A percentile compares a stretch with the other conserved stretches of the same genome.
Conservation (phyloP, 352 stramenopile species). For the Phytophthora sp. region DNA sequence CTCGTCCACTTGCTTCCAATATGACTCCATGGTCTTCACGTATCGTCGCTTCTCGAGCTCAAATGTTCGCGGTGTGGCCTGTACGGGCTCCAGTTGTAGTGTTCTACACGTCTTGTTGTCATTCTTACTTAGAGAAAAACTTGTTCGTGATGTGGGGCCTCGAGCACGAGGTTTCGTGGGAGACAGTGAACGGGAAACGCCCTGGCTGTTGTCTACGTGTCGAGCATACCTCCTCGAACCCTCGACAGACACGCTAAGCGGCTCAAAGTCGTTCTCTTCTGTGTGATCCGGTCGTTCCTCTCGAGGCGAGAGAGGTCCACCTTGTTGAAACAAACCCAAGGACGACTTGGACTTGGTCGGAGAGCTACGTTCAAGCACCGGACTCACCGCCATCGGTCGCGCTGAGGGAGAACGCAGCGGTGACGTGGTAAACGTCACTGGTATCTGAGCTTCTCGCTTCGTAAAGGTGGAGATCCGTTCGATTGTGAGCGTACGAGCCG, state of each 20-base stretch:
- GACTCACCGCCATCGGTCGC: slow-evolving; percentile 55
- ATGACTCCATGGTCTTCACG: slow-evolving; percentile 82
- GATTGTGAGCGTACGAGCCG: slow-evolving; percentile 65
- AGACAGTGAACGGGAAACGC: slow-evolving; percentile 60
- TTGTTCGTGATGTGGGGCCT: slow-evolving; percentile 35
- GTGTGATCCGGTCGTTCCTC: slow-evolving; percentile 19
- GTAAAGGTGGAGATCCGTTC: slow-evolving; percentile 77
- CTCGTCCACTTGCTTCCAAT: slow-evolving; percentile 81
- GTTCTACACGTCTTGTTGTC: slow-evolving; percentile 29
- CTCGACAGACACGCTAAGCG: slow-evolving; percentile 61
- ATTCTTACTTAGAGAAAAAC: slow-evolving; percentile 55
- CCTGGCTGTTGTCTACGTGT: slow-evolving; percentile 70
- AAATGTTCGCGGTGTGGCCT: slow-evolving; percentile 71
- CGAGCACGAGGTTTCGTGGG: slow-evolving; percentile 45
- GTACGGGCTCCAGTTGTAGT: slow-evolving; percentile 53
- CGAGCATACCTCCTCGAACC: slow-evolving; percentile 64
- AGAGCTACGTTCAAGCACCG: slow-evolving; percentile 56
- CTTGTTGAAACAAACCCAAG: slow-evolving; percentile 8
- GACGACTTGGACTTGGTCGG: slow-evolving; percentile 17
- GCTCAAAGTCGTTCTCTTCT: slow-evolving; percentile 9
- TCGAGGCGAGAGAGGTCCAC: slow-evolving; percentile 15
- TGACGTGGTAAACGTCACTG: slow-evolving; percentile 47
- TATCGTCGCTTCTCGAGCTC: slow-evolving; percentile 81
- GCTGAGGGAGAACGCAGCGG: slow-evolving; percentile 47
- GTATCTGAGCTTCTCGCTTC: slow-evolving; percentile 51